These are phyloP conservation scores for Begonia peltatifolia DNA, from an alignment of 306 rosid species.

Conservation along the genomic window DNA sequence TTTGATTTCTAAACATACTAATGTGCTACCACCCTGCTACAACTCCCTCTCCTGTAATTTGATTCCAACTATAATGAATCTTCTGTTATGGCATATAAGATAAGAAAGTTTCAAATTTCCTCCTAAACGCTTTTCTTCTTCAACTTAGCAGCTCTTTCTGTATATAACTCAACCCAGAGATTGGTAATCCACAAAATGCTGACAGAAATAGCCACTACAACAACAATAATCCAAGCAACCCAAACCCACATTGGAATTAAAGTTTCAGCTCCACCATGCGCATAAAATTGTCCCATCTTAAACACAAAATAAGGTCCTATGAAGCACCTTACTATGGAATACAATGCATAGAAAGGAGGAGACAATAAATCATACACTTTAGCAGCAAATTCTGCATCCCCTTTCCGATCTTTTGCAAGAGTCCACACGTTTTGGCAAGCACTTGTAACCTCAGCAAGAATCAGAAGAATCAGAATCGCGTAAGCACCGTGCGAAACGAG, in stretches of 20 bases:
- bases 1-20: too few relatives aligned
- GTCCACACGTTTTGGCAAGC: slow-evolving; percentile 82
- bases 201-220: slow-evolving; percentile 50
- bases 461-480: slow-evolving; percentile 41
- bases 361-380: slow-evolving; percentile 36
- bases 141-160: slow-evolving; percentile 30
- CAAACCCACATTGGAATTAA: slow-evolving; percentile 71
- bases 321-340: slow-evolving; percentile 52
- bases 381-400: slow-evolving; percentile 37
- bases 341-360: slow-evolving; percentile 46
- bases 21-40: too few relatives aligned
- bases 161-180: slow-evolving; percentile 58
- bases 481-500: slow-evolving; percentile 52
- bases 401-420: slow-evolving; percentile 32
- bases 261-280: slow-evolving; percentile 37
- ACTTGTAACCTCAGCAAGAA: slow-evolving; percentile 75
- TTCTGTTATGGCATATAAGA: too few relatives aligned
- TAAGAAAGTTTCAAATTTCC: too few relatives aligned
- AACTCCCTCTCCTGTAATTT: too few relatives aligned
- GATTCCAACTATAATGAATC: too few relatives aligned
- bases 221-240: slow-evolving; percentile 74
- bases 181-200: slow-evolving; percentile 73
- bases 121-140: slow-evolving; percentile 16
- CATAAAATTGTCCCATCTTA: slow-evolving; percentile 37
- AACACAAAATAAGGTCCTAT: slow-evolving; percentile 58